These are phyloP conservation scores for Epichloe coenophiala DNA, from an alignment of 2,329 filamentous ascomycete genomes.

Conservation along the genomic window DNA sequence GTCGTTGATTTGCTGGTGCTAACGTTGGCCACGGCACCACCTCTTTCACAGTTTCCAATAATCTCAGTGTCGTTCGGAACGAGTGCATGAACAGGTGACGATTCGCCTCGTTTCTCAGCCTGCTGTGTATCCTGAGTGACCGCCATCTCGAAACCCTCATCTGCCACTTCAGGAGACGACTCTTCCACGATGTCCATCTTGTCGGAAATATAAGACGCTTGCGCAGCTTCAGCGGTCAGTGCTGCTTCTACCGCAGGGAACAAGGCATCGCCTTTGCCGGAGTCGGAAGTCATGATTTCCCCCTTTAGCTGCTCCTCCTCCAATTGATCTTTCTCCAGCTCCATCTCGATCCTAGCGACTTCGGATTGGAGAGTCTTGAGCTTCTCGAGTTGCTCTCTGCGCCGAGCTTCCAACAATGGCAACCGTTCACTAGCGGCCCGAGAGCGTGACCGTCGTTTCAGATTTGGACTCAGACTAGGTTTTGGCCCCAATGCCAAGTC, in stretches of 20 bases:
- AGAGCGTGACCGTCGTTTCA: conserved; percentile 15
- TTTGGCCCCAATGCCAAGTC: neutral
- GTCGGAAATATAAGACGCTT: neutral
- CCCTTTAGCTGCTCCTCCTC: conserved; percentile 21
- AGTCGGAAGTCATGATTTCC: conserved; percentile 12
- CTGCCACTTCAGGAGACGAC: neutral
- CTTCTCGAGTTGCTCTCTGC: conserved; percentile 28
- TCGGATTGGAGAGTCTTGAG: conserved; percentile 33
- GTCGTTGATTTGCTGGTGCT: neutral
- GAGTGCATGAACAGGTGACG: neutral
- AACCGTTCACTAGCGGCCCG: conserved; percentile 23
- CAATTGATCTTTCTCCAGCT: conserved; percentile 26
- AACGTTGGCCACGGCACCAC: neutral
- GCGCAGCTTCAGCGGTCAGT: neutral
- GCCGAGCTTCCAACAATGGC: conserved; percentile 21
- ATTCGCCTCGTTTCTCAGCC: neutral
- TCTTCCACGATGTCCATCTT: neutral
- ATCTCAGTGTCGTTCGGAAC: neutral
- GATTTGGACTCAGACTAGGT: neutral
- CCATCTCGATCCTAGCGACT: conserved; percentile 33
- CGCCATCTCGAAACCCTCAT: neutral
- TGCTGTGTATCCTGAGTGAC: neutral
- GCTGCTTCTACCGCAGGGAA: neutral
- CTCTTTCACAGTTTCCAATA: neutral
- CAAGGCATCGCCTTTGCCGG: conserved; percentile 6